Evolutionary conservation across 2,329 filamentous ascomycete species (phyloP).

Genomic region (Beauveria pseudobassiana): DNA sequence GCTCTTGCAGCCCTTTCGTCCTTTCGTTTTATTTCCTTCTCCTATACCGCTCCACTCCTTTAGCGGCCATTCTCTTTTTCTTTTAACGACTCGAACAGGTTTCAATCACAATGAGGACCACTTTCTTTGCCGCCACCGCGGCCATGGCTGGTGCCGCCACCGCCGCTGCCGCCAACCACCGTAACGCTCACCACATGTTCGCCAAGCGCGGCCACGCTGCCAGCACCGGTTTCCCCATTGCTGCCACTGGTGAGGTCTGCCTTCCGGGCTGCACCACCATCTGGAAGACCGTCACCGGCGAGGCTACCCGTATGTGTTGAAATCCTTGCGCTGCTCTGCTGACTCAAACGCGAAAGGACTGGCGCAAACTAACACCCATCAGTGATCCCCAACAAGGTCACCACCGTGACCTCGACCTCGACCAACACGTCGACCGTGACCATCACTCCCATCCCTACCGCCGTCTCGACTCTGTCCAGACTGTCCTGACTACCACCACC

Average conservation of each 20-base stretch:
- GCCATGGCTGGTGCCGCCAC: constrained; percentile 49
- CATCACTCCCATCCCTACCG: constrained; percentile 27
- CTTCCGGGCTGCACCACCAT: constrained; percentile 62
- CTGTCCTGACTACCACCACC: constrained; percentile 25
- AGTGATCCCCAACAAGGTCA: constrained; percentile 14
- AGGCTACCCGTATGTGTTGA: constrained; percentile 50
- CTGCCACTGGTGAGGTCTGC: constrained; percentile 38
- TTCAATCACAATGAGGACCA: constrained; percentile 63
- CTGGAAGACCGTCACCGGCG: constrained; percentile 63
- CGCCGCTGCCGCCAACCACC: constrained; percentile 52
- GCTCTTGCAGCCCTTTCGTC: constrained; percentile 39
- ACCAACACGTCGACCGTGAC: constrained; percentile 16
- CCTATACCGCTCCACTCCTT: too few relatives aligned
- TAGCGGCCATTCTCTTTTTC: constrained; percentile 20
- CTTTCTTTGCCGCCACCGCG: constrained; percentile 57
- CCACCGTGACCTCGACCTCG: constrained; percentile 12
- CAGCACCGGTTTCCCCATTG: constrained; percentile 13
- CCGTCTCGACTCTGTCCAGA: constrained; percentile 24
- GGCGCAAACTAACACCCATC: constrained; percentile 14
- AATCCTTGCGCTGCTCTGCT: too few relatives aligned
- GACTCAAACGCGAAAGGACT: background rate
- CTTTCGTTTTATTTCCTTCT: constrained; percentile 33
- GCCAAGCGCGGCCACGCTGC: constrained; percentile 38
- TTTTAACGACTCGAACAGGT: constrained; percentile 21
- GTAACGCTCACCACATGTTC: constrained; percentile 56